phyloP scores from a whole-genome alignment of 2,329 filamentous ascomycete species.

The Fusarium sp. region DNA sequence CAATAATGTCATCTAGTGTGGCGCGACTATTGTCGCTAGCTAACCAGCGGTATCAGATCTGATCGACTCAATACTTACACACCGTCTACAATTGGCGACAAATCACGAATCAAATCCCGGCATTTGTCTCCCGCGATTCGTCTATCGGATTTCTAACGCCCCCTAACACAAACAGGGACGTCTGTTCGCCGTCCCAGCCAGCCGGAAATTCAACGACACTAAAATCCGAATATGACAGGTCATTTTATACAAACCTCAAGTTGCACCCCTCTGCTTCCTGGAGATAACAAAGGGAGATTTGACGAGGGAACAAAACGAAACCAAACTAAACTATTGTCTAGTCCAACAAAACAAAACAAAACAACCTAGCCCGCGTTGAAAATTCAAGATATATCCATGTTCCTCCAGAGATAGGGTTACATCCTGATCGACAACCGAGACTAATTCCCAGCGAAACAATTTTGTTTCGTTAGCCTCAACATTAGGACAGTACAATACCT shows the following conservation, averaged over 20 bases:
- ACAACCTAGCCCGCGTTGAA: constrained; percentile 4
- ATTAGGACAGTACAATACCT: not conserved
- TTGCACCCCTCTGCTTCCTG: constrained; percentile 12
- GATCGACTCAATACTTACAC: constrained; percentile 30
- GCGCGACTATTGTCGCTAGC: constrained; percentile 14
- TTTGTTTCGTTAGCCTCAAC: constrained; percentile 9
- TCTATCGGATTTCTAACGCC: constrained; percentile 32
- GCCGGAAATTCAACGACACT: constrained; percentile 25
- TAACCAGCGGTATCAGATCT: constrained; percentile 25
- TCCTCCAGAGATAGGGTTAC: constrained; percentile 31
- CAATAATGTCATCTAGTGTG: constrained; percentile 11
- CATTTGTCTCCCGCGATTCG: constrained; percentile 26
- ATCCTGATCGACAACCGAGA: constrained; percentile 28
- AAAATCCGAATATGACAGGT: constrained; percentile 34
- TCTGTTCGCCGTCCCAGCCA: constrained; percentile 34
- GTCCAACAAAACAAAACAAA: not conserved
- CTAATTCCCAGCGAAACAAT: constrained; percentile 1
- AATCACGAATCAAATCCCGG: constrained; percentile 26
- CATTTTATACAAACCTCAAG: constrained; percentile 21
- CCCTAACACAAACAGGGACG: constrained; percentile 28
- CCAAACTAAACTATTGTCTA: not conserved
- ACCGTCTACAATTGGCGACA: constrained; percentile 15
- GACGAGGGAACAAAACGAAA: constrained; percentile 11
- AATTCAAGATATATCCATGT: constrained; percentile 14
- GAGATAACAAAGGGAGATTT: constrained; percentile 14